Percentiles rank a stretch among this genome's conserved stretches.
Conservation (phyloP, 1,284 basidiomycete species). For the Ceratobasidium sp. region DNA sequence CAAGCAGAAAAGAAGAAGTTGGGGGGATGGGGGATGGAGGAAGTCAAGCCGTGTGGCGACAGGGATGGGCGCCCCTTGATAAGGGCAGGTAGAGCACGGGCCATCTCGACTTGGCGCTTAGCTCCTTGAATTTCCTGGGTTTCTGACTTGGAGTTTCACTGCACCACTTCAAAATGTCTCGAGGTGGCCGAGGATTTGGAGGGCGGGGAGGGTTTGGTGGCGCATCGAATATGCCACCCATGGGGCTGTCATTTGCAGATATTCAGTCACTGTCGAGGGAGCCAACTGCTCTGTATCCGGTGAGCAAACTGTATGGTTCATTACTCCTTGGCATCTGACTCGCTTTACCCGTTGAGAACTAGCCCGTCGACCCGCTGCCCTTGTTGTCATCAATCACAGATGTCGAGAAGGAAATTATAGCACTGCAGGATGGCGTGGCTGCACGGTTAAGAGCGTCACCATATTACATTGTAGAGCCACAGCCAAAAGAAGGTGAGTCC, state of each 20-base stretch:
- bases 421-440: constrained; percentile 70
- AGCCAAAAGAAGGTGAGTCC: constrained; percentile 65
- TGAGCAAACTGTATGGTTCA: constrained; percentile 52
- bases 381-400: constrained; percentile 66
- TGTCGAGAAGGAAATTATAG: constrained; percentile 67
- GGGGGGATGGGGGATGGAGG: constrained; percentile 14
- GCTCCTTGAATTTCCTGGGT: constrained; percentile 5
- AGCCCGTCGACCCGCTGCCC: constrained; percentile 66
- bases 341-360: constrained; percentile 29
- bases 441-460: constrained; percentile 66
- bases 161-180: constrained; percentile 57
- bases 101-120: constrained; percentile 14
- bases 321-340: neutral
- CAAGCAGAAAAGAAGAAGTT: neutral
- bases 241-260: constrained; percentile 80
- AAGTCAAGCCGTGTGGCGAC: constrained; percentile 6
- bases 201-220: constrained; percentile 63
- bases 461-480: constrained; percentile 74
- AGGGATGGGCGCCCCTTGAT: constrained; percentile 27
- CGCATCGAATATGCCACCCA: constrained; percentile 61
- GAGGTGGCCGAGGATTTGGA: constrained; percentile 57
- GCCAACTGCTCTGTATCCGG: constrained; percentile 76
- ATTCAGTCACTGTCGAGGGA: constrained; percentile 75
- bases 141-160: constrained; percentile 5
- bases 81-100: constrained; percentile 36